Evolutionary conservation across 352 stramenopile species (phyloP).

Genomic region (Globisporangium iwayamae): DNA sequence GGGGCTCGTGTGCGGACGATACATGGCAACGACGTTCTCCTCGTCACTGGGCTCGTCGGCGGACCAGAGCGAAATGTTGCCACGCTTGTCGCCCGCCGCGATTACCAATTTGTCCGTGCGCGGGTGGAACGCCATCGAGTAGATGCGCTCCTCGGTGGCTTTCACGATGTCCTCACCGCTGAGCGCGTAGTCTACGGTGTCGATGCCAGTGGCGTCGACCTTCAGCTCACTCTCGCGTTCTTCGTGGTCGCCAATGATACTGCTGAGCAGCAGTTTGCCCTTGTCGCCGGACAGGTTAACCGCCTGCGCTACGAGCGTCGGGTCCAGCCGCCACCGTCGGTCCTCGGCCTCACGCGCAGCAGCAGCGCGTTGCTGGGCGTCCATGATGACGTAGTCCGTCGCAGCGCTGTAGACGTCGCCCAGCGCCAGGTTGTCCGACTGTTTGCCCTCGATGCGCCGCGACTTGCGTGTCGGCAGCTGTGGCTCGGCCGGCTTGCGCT

Average conservation of each 20-base stretch:
- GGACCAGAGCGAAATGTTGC: slow-evolving; percentile 70
- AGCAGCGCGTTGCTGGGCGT: neutral
- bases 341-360: neutral
- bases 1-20: slow-evolving; percentile 59
- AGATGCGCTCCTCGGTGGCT: slow-evolving; percentile 67
- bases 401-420: slow-evolving; percentile 6
- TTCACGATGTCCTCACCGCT: slow-evolving; percentile 62
- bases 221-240: slow-evolving; percentile 30
- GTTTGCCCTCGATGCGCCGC: slow-evolving; percentile 54
- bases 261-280: slow-evolving; percentile 38
- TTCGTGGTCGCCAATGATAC: slow-evolving; percentile 24
- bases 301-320: slow-evolving; percentile 25
- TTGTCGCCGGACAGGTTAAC: slow-evolving; percentile 31
- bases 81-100: slow-evolving; percentile 69
- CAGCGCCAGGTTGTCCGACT: slow-evolving; percentile 37
- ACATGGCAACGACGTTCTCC: slow-evolving; percentile 43
- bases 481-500: slow-evolving; percentile 24
- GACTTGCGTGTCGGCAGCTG: slow-evolving; percentile 51
- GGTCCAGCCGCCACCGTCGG: slow-evolving; percentile 18
- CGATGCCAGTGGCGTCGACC: slow-evolving; percentile 38
- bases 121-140: slow-evolving; percentile 74
- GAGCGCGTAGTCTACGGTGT: slow-evolving; percentile 47
- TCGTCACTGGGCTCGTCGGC: slow-evolving; percentile 23
- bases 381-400: slow-evolving; percentile 2
- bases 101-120: slow-evolving; percentile 58